phyloP scores from a whole-genome alignment of 352 stramenopile genomes.

The Globisporangium nunn region DNA sequence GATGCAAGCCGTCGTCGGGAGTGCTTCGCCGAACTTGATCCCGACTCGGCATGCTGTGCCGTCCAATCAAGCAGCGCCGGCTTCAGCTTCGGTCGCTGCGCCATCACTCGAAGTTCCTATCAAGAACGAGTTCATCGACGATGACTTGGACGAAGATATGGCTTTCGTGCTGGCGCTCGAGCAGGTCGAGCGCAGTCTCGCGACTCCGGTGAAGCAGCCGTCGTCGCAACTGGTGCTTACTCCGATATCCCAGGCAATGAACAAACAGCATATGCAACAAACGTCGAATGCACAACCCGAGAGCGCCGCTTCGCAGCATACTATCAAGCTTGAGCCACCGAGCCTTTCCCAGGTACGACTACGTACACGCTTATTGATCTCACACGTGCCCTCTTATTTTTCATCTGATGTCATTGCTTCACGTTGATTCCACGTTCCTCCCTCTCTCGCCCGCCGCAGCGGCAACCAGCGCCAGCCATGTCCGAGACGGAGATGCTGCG shows the following conservation, averaged over 20 bases:
- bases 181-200: conserved; percentile 47
- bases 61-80: neutral
- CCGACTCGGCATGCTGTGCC: too few species aligned
- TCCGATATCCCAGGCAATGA: neutral
- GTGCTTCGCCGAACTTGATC: too few species aligned
- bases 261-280: neutral
- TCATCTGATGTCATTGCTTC: neutral
- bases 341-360: neutral
- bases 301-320: neutral
- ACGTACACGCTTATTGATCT: neutral
- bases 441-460: neutral
- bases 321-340: conserved; percentile 1
- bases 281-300: neutral
- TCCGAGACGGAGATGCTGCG: conserved; percentile 27
- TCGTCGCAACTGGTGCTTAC: neutral
- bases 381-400: neutral
- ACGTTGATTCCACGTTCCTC: neutral
- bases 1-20: too few species aligned
- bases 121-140: conserved; percentile 49
- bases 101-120: neutral
- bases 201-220: conserved; percentile 17
- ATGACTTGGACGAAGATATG: conserved; percentile 60
- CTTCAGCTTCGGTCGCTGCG: too few species aligned
- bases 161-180: conserved; percentile 61
- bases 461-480: conserved; percentile 8